Evolutionary conservation across 2,329 filamentous ascomycete genomes (phyloP).

Genomic region (Pseudopithomyces chartarum): DNA sequence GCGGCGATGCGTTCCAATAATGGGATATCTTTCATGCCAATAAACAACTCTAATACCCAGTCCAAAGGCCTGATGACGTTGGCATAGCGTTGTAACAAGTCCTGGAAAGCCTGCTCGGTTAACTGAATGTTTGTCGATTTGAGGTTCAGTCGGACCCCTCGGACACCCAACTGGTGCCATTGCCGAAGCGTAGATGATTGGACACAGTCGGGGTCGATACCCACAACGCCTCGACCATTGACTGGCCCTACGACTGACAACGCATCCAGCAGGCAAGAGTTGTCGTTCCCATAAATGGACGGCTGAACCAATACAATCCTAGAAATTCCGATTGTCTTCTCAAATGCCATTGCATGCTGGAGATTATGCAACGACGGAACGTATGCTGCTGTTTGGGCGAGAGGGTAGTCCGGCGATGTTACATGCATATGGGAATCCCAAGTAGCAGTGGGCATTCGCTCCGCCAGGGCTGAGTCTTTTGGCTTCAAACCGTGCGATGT

Average conservation of each 20-base stretch:
- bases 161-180: conserved; percentile 64
- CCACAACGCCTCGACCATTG: conserved; percentile 61
- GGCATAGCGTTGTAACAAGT: conserved; percentile 55
- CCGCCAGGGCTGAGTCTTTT: neutral
- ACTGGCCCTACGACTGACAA: conserved; percentile 55
- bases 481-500: neutral
- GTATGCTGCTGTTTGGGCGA: conserved; percentile 58
- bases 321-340: conserved; percentile 55
- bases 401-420: conserved; percentile 59
- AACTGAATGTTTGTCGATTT: conserved; percentile 55
- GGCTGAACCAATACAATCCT: conserved; percentile 65
- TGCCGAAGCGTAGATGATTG: conserved; percentile 40
- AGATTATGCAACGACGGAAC: conserved; percentile 56
- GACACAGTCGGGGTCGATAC: conserved; percentile 56
- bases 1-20: conserved; percentile 52
- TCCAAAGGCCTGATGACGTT: conserved; percentile 54
- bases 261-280: conserved; percentile 62
- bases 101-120: conserved; percentile 47
- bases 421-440: conserved; percentile 71
- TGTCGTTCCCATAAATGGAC: conserved; percentile 66
- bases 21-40: conserved; percentile 57
- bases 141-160: conserved; percentile 65
- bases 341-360: conserved; percentile 57
- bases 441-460: conserved; percentile 49
- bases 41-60: conserved; percentile 65